Evolutionary conservation across 345 rosid genomes (phyloP), one percentile per base, ranked within the genome.

Genomic region (Carallia pectinifolia): DNA sequence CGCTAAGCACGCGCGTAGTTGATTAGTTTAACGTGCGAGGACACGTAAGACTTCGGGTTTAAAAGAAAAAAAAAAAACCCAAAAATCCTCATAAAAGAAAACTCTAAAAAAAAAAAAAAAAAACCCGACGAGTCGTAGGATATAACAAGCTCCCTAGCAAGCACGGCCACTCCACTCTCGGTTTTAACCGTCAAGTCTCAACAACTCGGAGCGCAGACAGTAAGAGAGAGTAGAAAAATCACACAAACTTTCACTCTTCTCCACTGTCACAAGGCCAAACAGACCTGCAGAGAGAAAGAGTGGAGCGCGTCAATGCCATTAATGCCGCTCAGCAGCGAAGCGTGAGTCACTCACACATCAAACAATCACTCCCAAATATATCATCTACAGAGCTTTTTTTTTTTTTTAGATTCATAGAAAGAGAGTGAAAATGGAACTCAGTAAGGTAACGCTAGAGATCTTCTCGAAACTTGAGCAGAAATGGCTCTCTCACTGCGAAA

Each of bases 381-480:
- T 33, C 34, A 33, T 33, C 34, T 4, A 4, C 4, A 33, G 34
- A 33, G 34, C 2, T 33, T 33, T 33, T 33, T 33, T 33, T 33
- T 4, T 33, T 4, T 23, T 23, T 23, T 23, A 23, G 23, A 23
- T 23, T 23, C 34, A 33, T 34, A 55, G 53, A 15, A 50, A 19
- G 62, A 37, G 48, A 8, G 39, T 38, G 64, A 71, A 23, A 65
- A 91, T 92, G 97, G 97, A 95, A 67, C 84, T 91, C 48, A 90
- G 97, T 76, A 86, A 95, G 81, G 96, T 87, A 16, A 91, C 97
- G 40, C 83, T 92, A 0, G 99, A 95, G 82, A 95, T 95, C 80
- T 95, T 95, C 83, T 79, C 88, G 0, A 87, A 90, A 69, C 95
- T 95, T 2, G 99, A 95, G 79, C 97, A 86, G 68, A 83, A 92